A percentile compares a stretch with the other conserved stretches of the same genome.
These are phyloP conservation scores for Dovyalis caffra DNA, from an alignment of 345 rosid species.

Conservation along the genomic window DNA sequence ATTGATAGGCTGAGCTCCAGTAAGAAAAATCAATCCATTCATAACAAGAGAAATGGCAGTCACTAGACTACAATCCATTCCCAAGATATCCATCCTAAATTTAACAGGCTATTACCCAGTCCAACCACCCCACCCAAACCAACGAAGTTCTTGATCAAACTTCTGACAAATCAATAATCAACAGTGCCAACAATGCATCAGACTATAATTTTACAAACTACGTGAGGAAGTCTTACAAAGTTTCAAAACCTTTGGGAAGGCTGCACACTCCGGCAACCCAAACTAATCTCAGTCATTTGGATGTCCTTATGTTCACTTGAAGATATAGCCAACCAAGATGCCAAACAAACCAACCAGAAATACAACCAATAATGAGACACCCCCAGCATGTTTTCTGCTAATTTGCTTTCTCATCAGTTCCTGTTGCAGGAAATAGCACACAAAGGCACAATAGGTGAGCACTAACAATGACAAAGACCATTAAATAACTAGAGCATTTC, in stretches of 20 bases:
- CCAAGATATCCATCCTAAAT: not conserved
- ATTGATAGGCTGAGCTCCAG: not conserved
- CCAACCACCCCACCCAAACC: not conserved
- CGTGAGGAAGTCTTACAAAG: not conserved
- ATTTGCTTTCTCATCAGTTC: constrained; percentile 54
- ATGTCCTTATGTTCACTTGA: constrained; percentile 33
- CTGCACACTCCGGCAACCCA: not conserved
- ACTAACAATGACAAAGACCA: not conserved
- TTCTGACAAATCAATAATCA: not conserved
- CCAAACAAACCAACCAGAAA: constrained; percentile 61
- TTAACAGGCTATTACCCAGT: not conserved
- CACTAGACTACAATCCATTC: not conserved
- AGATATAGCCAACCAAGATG: constrained; percentile 52
- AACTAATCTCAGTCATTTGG: not conserved
- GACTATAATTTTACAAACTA: constrained; percentile 3
- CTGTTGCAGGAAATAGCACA: constrained; percentile 32
- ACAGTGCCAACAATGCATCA: constrained; percentile 1
- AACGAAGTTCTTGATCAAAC: not conserved
- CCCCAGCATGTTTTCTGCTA: constrained; percentile 41
- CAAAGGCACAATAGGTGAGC: not conserved
- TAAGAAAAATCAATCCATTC: not conserved
- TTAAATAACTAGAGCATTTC: not conserved
- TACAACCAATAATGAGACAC: constrained; percentile 46
- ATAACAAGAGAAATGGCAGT: not conserved
- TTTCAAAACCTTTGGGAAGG: constrained; percentile 1